Percentiles rank a stretch among this genome's conserved stretches.
Evolutionary conservation across 2,329 filamentous ascomycete genomes (phyloP).

Genomic region (Thielaviopsis ethacetica): DNA sequence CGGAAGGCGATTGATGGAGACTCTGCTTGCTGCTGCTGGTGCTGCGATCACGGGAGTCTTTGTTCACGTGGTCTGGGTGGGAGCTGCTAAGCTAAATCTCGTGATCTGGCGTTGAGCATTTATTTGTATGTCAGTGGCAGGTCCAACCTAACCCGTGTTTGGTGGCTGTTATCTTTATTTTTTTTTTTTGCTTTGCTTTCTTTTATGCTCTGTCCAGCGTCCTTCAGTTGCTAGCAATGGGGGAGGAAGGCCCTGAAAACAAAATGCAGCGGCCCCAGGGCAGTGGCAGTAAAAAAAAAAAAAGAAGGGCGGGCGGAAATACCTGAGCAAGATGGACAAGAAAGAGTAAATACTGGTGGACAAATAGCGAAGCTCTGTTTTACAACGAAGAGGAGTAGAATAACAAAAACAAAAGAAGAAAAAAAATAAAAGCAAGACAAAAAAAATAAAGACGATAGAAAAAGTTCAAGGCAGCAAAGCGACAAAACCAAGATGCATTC

Average conservation of each 20-base stretch:
- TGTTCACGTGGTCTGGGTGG: conserved; percentile 28
- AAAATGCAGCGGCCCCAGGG: neutral
- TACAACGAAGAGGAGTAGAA: neutral
- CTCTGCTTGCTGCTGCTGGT: too few species aligned
- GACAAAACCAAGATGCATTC: conserved; percentile 5
- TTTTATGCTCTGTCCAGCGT: neutral
- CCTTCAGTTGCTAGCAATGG: neutral
- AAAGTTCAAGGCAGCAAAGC: conserved; percentile 11
- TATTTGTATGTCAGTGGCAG: neutral
- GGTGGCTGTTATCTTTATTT: neutral
- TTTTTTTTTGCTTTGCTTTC: neutral
- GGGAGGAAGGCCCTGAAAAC: neutral
- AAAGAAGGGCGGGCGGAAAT: neutral
- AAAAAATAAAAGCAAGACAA: neutral
- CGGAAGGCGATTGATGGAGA: neutral
- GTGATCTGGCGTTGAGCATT: conserved; percentile 26
- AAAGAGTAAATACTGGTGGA: neutral
- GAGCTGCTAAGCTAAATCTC: conserved; percentile 24
- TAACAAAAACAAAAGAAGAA: neutral
- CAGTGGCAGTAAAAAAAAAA: too few species aligned
- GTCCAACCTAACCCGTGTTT: neutral
- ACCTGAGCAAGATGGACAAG: neutral
- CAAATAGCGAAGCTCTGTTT: neutral
- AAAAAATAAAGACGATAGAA: conserved; percentile 9
- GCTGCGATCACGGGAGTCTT: conserved; percentile 26